phyloP scores from a whole-genome alignment of 345 rosid species.

The Isatis tinctoria region DNA sequence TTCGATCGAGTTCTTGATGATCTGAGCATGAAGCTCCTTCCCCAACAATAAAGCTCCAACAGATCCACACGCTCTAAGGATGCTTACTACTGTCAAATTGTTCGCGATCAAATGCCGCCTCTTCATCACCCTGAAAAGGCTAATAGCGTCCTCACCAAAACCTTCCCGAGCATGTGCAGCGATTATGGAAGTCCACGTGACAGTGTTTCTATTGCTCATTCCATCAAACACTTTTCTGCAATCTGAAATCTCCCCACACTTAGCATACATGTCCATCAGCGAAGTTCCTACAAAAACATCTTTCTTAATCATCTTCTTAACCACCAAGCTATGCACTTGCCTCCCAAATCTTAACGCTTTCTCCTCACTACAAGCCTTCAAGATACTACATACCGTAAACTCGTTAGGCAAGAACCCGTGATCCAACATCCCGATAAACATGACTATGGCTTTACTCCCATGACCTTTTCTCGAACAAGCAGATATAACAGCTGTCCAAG shows the following conservation, averaged over 20 bases:
- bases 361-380: slow-evolving; percentile 73
- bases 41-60: slow-evolving; percentile 52
- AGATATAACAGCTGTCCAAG: slow-evolving; percentile 77
- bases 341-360: slow-evolving; percentile 54
- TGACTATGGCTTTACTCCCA: slow-evolving; percentile 49
- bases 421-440: slow-evolving; percentile 58
- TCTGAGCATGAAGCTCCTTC: slow-evolving; percentile 73
- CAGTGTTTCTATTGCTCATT: slow-evolving; percentile 67
- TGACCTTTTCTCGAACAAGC: slow-evolving; percentile 72
- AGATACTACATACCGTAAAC: slow-evolving; percentile 61
- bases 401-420: slow-evolving; percentile 68
- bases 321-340: slow-evolving; percentile 63
- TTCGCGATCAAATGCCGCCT: slow-evolving; percentile 55
- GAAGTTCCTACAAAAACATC: slow-evolving; percentile 73
- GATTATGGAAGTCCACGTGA: slow-evolving; percentile 87
- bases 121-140: slow-evolving; percentile 72
- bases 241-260: slow-evolving; percentile 69
- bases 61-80: slow-evolving; percentile 81
- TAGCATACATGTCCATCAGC: slow-evolving; percentile 83
- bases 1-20: slow-evolving; percentile 49
- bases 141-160: slow-evolving; percentile 69
- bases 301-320: slow-evolving; percentile 51
- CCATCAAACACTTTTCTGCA: slow-evolving; percentile 58
- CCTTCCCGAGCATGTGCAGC: slow-evolving; percentile 83
- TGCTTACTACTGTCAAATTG: slow-evolving; percentile 66